Evolutionary conservation across 805 yeast species (phyloP).

Genomic region (Tanozyma kutaoensis): DNA sequence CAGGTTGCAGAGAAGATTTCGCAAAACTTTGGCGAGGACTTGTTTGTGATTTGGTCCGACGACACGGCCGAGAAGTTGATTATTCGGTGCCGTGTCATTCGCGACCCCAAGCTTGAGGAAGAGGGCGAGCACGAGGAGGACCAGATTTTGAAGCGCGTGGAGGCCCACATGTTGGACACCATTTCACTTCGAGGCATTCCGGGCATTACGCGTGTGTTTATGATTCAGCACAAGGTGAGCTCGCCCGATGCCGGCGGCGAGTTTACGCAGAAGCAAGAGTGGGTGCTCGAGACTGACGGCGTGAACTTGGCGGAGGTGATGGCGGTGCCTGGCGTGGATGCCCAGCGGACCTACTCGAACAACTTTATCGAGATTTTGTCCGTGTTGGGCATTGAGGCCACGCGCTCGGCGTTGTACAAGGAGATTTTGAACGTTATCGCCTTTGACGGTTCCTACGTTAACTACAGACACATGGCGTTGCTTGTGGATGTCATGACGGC

Average conservation of each 20-base stretch:
- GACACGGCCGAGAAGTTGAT: slow-evolving; percentile 95
- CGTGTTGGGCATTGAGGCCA: slow-evolving; percentile 97
- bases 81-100: slow-evolving; percentile 95
- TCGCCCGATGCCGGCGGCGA: slow-evolving; percentile 75
- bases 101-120: slow-evolving; percentile 92
- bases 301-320: slow-evolving; percentile 90
- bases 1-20: slow-evolving; percentile 95
- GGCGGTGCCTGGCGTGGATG: slow-evolving; percentile 90
- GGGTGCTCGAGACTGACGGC: slow-evolving; percentile 99
- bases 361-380: slow-evolving; percentile 92
- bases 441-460: slow-evolving; percentile 98
- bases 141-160: slow-evolving; percentile 87
- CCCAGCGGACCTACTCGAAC: slow-evolving; percentile 83
- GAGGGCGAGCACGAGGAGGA: slow-evolving; percentile 96
- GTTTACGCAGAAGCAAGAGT: slow-evolving; percentile 78
- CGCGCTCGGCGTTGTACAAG: slow-evolving; percentile 84
- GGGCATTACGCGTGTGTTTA: slow-evolving; percentile 80
- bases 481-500: slow-evolving; percentile 98
- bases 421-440: slow-evolving; percentile 97
- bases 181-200: slow-evolving; percentile 93
- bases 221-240: slow-evolving; percentile 74
- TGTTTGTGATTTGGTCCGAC: slow-evolving; percentile 98
- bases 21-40: slow-evolving; percentile 84
- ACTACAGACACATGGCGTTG: slow-evolving; percentile 96
- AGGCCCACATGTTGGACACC: slow-evolving; percentile 90